These are phyloP conservation scores for Scytalidium sp. DNA, from an alignment of 2,329 filamentous ascomycete species.

Conservation along the genomic window DNA sequence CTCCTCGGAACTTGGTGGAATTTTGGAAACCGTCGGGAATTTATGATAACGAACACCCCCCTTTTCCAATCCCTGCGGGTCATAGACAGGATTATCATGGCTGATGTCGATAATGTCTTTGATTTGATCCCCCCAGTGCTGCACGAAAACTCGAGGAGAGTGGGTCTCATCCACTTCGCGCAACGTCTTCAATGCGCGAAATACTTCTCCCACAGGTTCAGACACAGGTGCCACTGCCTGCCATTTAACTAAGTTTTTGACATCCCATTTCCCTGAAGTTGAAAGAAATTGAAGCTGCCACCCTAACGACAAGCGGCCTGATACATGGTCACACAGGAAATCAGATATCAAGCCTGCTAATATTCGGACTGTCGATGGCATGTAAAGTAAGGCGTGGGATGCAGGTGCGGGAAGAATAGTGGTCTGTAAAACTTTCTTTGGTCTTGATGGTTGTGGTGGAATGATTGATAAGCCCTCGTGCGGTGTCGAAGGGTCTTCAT, in stretches of 20 bases:
- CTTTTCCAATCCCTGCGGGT: constrained; percentile 66
- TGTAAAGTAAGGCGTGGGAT: constrained; percentile 81
- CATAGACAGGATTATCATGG: constrained; percentile 87
- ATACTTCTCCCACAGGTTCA: constrained; percentile 71
- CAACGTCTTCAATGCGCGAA: constrained; percentile 89
- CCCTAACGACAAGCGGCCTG: constrained; percentile 72
- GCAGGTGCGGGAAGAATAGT: constrained; percentile 73
- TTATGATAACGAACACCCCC: constrained; percentile 75
- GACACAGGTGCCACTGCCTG: constrained; percentile 75
- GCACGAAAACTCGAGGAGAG: constrained; percentile 69
- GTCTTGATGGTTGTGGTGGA: constrained; percentile 46
- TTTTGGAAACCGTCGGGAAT: constrained; percentile 87
- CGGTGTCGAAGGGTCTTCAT: constrained; percentile 45
- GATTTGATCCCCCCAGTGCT: constrained; percentile 63
- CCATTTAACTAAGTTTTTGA: constrained; percentile 96
- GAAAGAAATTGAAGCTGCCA: constrained; percentile 92
- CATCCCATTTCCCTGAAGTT: constrained; percentile 93
- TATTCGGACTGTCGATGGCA: constrained; percentile 69
- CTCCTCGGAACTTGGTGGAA: constrained; percentile 64
- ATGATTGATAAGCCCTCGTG: constrained; percentile 38
- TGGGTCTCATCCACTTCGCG: constrained; percentile 84
- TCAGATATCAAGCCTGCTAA: constrained; percentile 79
- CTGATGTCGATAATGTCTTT: constrained; percentile 86
- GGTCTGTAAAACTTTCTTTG: constrained; percentile 59
- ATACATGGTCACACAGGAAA: constrained; percentile 74